Evolutionary conservation across 2,329 filamentous ascomycete species (phyloP).

Genomic region (Fusarium sp.): DNA sequence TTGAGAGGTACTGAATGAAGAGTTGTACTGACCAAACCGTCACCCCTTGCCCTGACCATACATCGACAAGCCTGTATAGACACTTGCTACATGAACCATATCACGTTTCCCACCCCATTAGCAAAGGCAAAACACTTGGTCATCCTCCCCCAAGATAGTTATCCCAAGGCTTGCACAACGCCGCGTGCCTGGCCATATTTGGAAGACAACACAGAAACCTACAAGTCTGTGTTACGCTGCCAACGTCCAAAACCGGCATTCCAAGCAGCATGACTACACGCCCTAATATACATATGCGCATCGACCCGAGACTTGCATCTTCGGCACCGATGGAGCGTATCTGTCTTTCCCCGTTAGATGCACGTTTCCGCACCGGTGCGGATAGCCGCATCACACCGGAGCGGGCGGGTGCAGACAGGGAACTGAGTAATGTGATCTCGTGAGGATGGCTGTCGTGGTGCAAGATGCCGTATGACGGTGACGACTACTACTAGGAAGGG

Average conservation of each 20-base stretch:
- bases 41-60: neutral
- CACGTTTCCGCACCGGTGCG: slow-evolving; percentile 12
- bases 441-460: neutral
- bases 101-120: neutral
- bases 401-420: neutral
- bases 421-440: neutral
- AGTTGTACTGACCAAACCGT: neutral
- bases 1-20: neutral
- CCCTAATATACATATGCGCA: neutral
- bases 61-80: neutral
- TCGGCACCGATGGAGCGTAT: slow-evolving; percentile 27
- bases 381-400: slow-evolving; percentile 21
- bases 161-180: neutral
- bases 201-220: neutral
- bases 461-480: neutral
- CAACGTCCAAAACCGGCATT: neutral
- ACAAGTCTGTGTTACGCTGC: neutral
- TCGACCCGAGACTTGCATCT: slow-evolving; percentile 30
- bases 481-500: neutral
- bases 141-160: neutral
- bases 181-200: neutral
- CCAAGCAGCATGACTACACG: neutral
- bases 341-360: neutral
- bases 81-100: neutral
- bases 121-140: neutral